Conservation (phyloP, 805 yeast genomes). For the Candida palmyrensis region DNA sequence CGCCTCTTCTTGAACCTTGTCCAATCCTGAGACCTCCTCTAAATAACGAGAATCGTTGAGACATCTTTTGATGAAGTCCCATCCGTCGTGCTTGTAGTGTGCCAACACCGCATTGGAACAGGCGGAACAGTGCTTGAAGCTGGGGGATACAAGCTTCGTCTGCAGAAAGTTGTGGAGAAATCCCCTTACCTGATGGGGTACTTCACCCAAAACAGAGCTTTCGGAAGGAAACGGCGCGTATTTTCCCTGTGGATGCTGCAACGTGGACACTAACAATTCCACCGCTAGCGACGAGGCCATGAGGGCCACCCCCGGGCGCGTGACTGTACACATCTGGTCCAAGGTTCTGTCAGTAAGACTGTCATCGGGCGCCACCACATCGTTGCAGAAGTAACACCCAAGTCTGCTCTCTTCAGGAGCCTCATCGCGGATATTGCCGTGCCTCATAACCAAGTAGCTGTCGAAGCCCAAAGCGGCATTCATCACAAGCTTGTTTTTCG, state of each 20-base stretch:
- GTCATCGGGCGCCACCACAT: conserved; percentile 90
- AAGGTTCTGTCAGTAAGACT: conserved; percentile 81
- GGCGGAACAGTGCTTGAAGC: conserved; percentile 79
- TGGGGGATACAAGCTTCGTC: conserved; percentile 62
- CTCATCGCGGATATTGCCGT: conserved; percentile 47
- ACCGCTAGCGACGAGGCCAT: conserved; percentile 84
- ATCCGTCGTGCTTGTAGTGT: conserved; percentile 49
- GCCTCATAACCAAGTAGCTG: conserved; percentile 89
- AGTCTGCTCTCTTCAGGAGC: conserved; percentile 34
- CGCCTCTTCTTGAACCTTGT: conserved; percentile 65
- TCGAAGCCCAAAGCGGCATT: conserved; percentile 97
- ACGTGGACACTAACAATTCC: conserved; percentile 67
- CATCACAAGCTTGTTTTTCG: conserved; percentile 65
- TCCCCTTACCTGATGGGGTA: conserved; percentile 92
- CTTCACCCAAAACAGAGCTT: conserved; percentile 51
- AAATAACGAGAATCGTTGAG: conserved; percentile 61
- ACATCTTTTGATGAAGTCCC: conserved; percentile 78
- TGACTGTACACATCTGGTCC: conserved; percentile 98
- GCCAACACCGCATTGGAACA: conserved; percentile 63
- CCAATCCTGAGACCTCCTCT: conserved; percentile 76
- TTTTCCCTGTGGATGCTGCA: conserved; percentile 60
- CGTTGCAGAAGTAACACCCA: conserved; percentile 96
- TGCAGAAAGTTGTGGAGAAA: conserved; percentile 64
- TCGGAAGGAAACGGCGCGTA: conserved; percentile 31
- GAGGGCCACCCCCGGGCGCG: conserved; percentile 92